These are phyloP conservation scores for Aphanocladium album DNA, from an alignment of 2,329 filamentous ascomycete genomes.

Conservation along the genomic window DNA sequence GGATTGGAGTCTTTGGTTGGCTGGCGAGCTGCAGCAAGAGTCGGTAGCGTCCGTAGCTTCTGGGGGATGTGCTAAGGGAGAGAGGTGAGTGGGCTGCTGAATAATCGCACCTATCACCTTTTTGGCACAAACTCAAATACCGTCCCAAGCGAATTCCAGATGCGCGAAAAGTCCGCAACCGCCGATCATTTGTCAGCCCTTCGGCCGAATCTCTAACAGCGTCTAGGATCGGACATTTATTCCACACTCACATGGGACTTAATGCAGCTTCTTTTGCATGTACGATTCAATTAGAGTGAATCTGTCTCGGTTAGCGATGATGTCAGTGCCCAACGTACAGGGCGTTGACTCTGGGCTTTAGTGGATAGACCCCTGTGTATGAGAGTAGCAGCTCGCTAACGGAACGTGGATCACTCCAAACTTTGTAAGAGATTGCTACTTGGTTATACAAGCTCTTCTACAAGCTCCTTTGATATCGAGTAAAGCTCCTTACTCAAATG, in stretches of 20 bases:
- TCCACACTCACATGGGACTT: not conserved
- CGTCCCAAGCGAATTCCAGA: not conserved
- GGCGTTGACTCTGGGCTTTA: too few relatives aligned
- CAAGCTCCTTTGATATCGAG: too few relatives aligned
- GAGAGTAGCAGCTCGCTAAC: too few relatives aligned
- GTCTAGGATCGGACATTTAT: not conserved
- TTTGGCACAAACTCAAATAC: not conserved
- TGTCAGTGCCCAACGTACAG: too few relatives aligned
- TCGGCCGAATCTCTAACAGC: not conserved
- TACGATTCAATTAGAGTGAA: not conserved
- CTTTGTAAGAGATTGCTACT: too few relatives aligned
- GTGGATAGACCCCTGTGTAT: too few relatives aligned
- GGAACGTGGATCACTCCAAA: too few relatives aligned
- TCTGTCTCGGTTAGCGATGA: too few relatives aligned
- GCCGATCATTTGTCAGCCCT: conserved; percentile 1
- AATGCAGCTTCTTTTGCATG: not conserved
- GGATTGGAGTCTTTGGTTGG: not conserved
- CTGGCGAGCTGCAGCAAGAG: not conserved
- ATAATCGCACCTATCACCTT: not conserved
- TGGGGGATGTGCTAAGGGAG: not conserved
- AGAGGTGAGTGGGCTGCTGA: conserved; percentile 6
- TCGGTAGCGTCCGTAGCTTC: not conserved
- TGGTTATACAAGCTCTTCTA: too few relatives aligned
- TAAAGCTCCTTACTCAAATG: too few relatives aligned
- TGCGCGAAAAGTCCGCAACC: not conserved